A percentile compares a stretch with the other conserved stretches of the same genome.
phyloP scores from a whole-genome alignment of 2,329 filamentous ascomycete species.

The Alternaria angustiovoidea region DNA sequence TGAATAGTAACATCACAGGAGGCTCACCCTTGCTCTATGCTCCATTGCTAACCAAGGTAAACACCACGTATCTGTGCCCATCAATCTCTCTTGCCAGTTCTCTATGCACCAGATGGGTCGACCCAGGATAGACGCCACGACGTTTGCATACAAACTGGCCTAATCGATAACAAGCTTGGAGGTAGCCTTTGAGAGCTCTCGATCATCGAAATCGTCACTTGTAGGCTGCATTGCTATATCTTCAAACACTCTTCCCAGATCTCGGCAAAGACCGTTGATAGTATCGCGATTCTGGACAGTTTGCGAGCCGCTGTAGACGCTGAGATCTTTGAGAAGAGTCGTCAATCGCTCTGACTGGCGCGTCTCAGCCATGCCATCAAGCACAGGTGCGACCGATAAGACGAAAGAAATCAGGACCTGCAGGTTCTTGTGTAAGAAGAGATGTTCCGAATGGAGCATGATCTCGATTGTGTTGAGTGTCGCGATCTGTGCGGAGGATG shows the following conservation, averaged over 20 bases:
- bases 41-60: neutral
- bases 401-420: neutral
- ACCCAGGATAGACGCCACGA: neutral
- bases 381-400: neutral
- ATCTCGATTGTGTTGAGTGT: constrained; percentile 1
- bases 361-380: neutral
- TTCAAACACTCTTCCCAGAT: neutral
- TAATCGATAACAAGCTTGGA: neutral
- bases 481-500: neutral
- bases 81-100: neutral
- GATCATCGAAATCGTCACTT: neutral
- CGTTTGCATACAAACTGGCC: neutral
- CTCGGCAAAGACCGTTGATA: neutral
- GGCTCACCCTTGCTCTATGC: neutral
- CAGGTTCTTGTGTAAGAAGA: constrained; percentile 1
- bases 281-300: neutral
- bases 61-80: neutral
- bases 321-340: neutral
- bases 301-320: neutral
- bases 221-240: neutral
- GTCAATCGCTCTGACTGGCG: neutral
- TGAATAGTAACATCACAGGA: neutral
- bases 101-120: neutral
- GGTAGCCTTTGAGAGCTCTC: neutral
- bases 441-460: neutral